These are phyloP conservation scores for Pecoramyces ruminantium DNA, from an alignment of 192 early-diverging fungal genomes.

Conservation along the genomic window DNA sequence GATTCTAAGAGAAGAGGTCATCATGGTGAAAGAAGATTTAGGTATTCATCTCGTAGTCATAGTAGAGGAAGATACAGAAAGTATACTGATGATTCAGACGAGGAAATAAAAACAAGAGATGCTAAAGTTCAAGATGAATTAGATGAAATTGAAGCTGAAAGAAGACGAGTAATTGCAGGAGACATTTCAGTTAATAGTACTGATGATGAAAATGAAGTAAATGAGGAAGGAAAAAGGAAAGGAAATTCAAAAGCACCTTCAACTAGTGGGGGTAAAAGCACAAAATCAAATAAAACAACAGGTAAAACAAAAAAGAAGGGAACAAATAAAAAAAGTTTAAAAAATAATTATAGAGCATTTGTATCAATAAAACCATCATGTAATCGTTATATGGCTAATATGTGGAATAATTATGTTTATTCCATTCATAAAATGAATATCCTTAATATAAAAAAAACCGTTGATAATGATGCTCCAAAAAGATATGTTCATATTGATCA, in stretches of 20 bases:
- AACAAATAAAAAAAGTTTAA: not conserved
- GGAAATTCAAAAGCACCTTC: not conserved
- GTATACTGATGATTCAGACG: not conserved
- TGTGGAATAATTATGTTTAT: not conserved
- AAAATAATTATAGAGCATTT: not conserved
- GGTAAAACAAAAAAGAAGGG: not conserved
- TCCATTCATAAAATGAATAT: not conserved
- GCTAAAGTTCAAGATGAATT: not conserved
- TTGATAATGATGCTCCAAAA: not conserved
- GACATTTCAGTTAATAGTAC: not conserved
- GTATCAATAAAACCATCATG: not conserved
- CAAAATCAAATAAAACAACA: not conserved
- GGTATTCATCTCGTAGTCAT: no score
- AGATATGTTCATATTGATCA: not conserved
- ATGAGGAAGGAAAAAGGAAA: not conserved
- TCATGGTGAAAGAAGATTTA: no score
- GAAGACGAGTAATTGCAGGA: not conserved
- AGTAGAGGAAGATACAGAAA: not conserved
- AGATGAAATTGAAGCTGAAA: not conserved
- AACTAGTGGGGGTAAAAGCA: not conserved
- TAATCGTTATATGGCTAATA: not conserved
- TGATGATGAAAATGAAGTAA: not conserved
- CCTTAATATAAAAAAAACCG: not conserved
- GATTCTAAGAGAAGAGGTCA: not conserved
- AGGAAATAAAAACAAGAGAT: not conserved